Conservation (phyloP, 75 land plant species). For the Picea glauca region DNA sequence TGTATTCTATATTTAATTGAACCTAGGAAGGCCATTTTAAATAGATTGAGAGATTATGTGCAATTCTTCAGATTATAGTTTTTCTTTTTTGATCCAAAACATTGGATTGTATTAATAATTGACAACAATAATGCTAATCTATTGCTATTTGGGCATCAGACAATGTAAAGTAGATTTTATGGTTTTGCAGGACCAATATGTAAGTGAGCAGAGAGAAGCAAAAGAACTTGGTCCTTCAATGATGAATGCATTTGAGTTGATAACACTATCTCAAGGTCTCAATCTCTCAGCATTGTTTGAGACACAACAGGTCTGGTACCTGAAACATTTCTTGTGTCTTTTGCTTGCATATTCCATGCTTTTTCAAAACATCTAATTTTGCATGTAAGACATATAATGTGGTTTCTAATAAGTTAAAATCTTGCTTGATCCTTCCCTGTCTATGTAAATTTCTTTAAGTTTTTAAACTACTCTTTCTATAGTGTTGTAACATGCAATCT, state of each 20-base stretch:
- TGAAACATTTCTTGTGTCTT: not conserved
- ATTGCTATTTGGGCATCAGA: not conserved
- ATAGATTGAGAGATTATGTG: not conserved
- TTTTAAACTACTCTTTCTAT: not conserved
- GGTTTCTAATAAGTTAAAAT: not conserved
- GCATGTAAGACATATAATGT: not conserved
- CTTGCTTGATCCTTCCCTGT: not conserved
- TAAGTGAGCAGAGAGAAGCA: slow-evolving; percentile 36
- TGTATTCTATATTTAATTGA: not conserved
- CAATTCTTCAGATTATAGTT: not conserved
- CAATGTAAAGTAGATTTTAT: not conserved
- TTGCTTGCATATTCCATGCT: not conserved
- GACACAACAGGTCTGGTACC: slow-evolving; percentile 46
- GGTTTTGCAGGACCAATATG: slow-evolving; percentile 43
- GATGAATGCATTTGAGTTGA: slow-evolving; percentile 95
- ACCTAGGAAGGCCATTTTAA: not conserved
- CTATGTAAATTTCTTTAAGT: not conserved
- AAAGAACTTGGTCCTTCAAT: slow-evolving; percentile 61
- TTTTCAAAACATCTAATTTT: not conserved
- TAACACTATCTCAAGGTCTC: slow-evolving; percentile 92
- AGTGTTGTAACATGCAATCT: not conserved
- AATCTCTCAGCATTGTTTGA: slow-evolving; percentile 82
- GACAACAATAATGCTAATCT: not conserved
- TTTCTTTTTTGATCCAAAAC: not conserved
- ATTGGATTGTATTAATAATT: not conserved